phyloP scores from a whole-genome alignment of 352 stramenopile genomes.

The Phytophthora cryptogea region DNA sequence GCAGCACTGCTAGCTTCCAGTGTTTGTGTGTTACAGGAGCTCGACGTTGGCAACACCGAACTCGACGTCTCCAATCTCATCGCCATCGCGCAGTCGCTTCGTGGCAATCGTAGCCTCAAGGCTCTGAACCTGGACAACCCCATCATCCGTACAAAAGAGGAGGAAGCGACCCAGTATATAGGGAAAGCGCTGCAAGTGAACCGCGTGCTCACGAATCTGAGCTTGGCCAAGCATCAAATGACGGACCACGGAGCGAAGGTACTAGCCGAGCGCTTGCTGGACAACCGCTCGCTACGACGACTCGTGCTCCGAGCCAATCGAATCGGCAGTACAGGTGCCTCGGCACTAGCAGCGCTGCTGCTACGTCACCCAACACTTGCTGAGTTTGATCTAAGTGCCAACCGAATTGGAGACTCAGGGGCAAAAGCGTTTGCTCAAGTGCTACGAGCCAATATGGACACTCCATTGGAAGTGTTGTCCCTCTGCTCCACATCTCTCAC shows the following conservation, averaged over 20 bases:
- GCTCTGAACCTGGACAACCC: slow-evolving; percentile 69
- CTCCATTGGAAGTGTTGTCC: slow-evolving; percentile 47
- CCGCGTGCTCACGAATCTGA: slow-evolving; percentile 53
- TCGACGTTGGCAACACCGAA: slow-evolving; percentile 62
- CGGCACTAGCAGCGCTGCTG: slow-evolving; percentile 59
- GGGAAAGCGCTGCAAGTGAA: slow-evolving; percentile 84
- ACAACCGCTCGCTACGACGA: slow-evolving; percentile 62
- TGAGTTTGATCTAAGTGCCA: slow-evolving; percentile 68
- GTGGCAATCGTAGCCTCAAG: slow-evolving; percentile 41
- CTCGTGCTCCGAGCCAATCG: slow-evolving; percentile 67
- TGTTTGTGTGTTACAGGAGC: slow-evolving; percentile 43
- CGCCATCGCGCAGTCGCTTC: slow-evolving; percentile 59
- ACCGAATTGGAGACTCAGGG: slow-evolving; percentile 64
- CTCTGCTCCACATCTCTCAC: slow-evolving; percentile 67
- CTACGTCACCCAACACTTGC: slow-evolving; percentile 50
- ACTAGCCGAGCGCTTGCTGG: slow-evolving; percentile 67
- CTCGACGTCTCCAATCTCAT: slow-evolving; percentile 70
- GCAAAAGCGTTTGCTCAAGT: slow-evolving; percentile 61
- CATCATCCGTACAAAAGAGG: slow-evolving; percentile 57
- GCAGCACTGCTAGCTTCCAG: slow-evolving; percentile 44
- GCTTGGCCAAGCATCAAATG: slow-evolving; percentile 73
- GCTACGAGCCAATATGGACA: slow-evolving; percentile 42
- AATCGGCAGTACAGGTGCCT: slow-evolving; percentile 64
- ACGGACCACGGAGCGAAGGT: slow-evolving; percentile 71
- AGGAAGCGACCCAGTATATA: slow-evolving; percentile 73